Evolutionary conservation across 2,329 filamentous ascomycete species (phyloP).

Genomic region (Aspergillus brunneoviolaceus): DNA sequence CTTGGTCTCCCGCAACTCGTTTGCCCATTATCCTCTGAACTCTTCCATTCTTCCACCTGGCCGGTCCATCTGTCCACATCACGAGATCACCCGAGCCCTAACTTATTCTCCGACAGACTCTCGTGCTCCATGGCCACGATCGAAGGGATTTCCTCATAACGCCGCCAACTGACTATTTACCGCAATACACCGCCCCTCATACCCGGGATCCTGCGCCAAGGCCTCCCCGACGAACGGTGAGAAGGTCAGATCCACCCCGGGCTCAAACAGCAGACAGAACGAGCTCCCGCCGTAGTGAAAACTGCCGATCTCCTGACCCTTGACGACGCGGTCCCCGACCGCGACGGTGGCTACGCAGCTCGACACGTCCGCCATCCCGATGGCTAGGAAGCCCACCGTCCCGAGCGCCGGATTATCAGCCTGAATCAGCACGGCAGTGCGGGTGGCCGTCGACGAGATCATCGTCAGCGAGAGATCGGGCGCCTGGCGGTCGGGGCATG

Average conservation of each 20-base stretch:
- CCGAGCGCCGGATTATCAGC: slow-evolving; percentile 66
- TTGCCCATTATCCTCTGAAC: too few species aligned
- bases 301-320: slow-evolving; percentile 72
- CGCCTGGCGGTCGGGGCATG: slow-evolving; percentile 25
- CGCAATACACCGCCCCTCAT: not conserved
- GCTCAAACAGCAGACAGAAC: slow-evolving; percentile 63
- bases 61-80: too few species aligned
- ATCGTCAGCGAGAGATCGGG: slow-evolving; percentile 58
- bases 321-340: slow-evolving; percentile 63
- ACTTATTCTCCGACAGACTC: too few species aligned
- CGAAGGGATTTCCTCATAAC: not conserved
- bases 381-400: slow-evolving; percentile 65
- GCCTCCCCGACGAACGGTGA: not conserved
- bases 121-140: too few species aligned
- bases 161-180: not conserved
- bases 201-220: not conserved
- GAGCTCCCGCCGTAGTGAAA: slow-evolving; percentile 74
- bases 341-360: slow-evolving; percentile 69
- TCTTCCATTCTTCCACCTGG: too few species aligned
- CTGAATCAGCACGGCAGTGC: slow-evolving; percentile 68
- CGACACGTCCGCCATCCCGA: slow-evolving; percentile 75
- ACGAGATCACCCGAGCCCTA: too few species aligned
- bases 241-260: not conserved
- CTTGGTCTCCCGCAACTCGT: too few species aligned
- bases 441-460: slow-evolving; percentile 63